Evolutionary conservation across 805 yeast genomes (phyloP).

Genomic region (Saturnispora silvae): DNA sequence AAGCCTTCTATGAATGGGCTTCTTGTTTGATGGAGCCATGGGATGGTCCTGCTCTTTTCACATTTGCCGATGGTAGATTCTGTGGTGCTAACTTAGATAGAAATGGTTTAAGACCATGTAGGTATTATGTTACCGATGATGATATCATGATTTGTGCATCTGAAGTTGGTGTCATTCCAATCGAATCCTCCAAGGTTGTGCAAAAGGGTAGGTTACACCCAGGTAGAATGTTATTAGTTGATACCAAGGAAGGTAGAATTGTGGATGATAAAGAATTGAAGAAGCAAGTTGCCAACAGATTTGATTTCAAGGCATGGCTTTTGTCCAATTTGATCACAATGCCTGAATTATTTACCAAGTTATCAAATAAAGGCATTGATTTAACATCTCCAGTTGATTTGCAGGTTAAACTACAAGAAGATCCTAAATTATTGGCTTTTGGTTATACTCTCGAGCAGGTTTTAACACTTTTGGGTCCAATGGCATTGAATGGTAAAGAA

Average conservation of each 20-base stretch:
- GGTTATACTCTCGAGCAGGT: conserved; percentile 95
- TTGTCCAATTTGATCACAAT: conserved; percentile 76
- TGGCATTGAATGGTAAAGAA: conserved; percentile 89
- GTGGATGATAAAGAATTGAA: conserved; percentile 91
- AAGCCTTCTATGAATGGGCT: conserved; percentile 98
- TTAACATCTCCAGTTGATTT: conserved; percentile 20
- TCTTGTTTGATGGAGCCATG: conserved; percentile 99
- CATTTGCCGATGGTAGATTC: conserved; percentile 94
- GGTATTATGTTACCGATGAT: conserved; percentile 90
- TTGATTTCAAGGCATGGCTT: conserved; percentile 91
- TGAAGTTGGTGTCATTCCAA: conserved; percentile 93
- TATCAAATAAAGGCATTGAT: conserved; percentile 31
- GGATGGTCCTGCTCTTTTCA: conserved; percentile 98
- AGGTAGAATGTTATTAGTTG: conserved; percentile 91
- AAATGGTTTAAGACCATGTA: conserved; percentile 96
- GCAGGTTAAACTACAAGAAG: conserved; percentile 52
- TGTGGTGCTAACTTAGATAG: conserved; percentile 98
- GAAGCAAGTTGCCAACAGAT: conserved; percentile 62
- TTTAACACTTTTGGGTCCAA: conserved; percentile 73
- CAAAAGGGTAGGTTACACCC: conserved; percentile 94
- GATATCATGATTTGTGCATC: conserved; percentile 96
- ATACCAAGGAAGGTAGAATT: conserved; percentile 83
- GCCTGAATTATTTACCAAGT: conserved; percentile 60
- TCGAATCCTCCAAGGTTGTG: conserved; percentile 70
- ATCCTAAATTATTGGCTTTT: conserved; percentile 74